These are phyloP conservation scores for Penicillium angulare DNA, from an alignment of 495 filamentous ascomycete genomes.

Conservation along the genomic window DNA sequence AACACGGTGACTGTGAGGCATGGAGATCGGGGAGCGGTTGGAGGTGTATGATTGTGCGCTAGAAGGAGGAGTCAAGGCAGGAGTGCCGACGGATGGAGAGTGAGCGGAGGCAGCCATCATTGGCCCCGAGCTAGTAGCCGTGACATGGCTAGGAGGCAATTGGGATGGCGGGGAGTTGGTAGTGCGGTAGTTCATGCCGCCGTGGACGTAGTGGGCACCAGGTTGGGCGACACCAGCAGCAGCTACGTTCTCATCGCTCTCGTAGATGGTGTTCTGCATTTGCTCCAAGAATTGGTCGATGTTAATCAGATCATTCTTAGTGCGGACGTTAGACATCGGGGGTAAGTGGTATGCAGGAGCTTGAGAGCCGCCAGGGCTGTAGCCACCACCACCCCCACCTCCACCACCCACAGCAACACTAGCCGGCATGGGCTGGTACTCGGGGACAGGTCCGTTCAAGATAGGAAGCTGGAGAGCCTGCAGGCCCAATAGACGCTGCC, in stretches of 20 bases:
- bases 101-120: conserved; percentile 56
- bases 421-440: conserved; percentile 59
- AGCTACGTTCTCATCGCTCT: conserved; percentile 76
- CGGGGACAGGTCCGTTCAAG: conserved; percentile 58
- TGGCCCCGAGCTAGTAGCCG: conserved; percentile 56
- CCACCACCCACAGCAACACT: conserved; percentile 54
- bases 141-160: conserved; percentile 53
- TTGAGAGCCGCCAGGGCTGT: conserved; percentile 43
- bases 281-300: conserved; percentile 93
- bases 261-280: conserved; percentile 92
- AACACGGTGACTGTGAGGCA: conserved; percentile 55
- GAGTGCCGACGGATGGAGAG: conserved; percentile 60
- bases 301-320: conserved; percentile 87
- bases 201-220: conserved; percentile 61
- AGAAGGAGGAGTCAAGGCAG: conserved; percentile 88
- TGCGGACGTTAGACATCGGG: conserved; percentile 79
- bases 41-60: conserved; percentile 81
- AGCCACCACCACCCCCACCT: conserved; percentile 56
- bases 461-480: conserved; percentile 70
- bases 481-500: conserved; percentile 72
- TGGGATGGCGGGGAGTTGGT: conserved; percentile 69
- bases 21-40: conserved; percentile 75
- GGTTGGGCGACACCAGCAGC: conserved; percentile 72
- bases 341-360: conserved; percentile 72
- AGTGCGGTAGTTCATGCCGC: conserved; percentile 60